These are phyloP conservation scores for Tetrahymena thermophila DNA, from an alignment of 73 alveolate genomes.

Conservation along the genomic window DNA sequence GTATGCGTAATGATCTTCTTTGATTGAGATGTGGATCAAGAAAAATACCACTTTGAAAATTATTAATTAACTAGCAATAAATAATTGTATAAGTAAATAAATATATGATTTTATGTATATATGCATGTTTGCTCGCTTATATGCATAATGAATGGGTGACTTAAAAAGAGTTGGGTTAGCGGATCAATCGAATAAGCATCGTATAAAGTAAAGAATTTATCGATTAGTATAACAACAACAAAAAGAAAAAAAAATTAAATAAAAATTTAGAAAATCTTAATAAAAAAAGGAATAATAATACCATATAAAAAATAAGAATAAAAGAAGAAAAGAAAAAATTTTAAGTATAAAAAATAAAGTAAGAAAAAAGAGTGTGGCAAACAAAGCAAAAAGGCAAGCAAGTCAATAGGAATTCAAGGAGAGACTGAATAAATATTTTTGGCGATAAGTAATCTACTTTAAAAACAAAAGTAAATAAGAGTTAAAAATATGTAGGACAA, in stretches of 20 bases:
- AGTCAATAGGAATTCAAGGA: background rate
- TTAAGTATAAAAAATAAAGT: background rate
- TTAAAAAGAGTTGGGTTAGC: background rate
- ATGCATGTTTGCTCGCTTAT: too few relatives aligned
- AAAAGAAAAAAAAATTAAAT: background rate
- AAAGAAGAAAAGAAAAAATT: background rate
- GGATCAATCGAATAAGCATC: too few relatives aligned
- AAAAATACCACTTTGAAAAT: background rate
- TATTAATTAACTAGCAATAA: background rate
- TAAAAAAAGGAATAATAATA: background rate
- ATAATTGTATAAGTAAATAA: background rate
- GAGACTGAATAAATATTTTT: background rate
- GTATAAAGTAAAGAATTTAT: background rate
- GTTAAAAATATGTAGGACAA: background rate
- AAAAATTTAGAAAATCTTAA: background rate
- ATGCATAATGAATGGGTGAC: background rate
- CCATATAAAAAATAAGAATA: background rate
- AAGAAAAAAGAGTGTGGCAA: conserved; percentile 1
- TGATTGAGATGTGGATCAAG: background rate
- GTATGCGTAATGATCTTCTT: background rate
- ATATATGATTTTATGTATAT: too few relatives aligned
- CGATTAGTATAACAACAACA: background rate
- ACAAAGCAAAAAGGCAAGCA: background rate
- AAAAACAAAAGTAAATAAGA: background rate
- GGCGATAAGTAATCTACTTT: background rate